phyloP scores from a whole-genome alignment of 345 rosid genomes.

The Boechera retrofracta region DNA sequence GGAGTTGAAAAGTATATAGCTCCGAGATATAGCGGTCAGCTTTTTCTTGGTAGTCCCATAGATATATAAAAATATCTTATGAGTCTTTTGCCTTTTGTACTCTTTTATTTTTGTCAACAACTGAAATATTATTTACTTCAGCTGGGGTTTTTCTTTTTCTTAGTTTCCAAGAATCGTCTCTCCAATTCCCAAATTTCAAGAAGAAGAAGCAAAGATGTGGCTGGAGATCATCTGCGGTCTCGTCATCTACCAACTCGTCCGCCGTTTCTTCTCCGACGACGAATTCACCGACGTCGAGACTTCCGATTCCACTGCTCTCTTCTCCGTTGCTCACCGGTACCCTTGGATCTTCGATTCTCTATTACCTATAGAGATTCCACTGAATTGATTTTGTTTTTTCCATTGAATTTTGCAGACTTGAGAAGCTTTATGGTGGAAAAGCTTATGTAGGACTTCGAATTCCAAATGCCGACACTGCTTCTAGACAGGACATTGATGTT shows the following conservation, averaged over 20 bases:
- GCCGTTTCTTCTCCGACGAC: slow-evolving; percentile 58
- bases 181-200: neutral
- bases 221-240: slow-evolving; percentile 75
- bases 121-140: slow-evolving; percentile 10
- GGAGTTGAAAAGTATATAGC: too few relatives aligned
- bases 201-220: slow-evolving; percentile 64
- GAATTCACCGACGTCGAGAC: slow-evolving; percentile 64
- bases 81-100: too few relatives aligned
- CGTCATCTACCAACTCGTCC: slow-evolving; percentile 58
- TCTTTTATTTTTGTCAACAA: neutral
- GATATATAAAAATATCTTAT: too few relatives aligned
- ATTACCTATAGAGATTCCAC: neutral
- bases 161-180: slow-evolving; percentile 1
- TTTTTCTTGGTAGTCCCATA: too few relatives aligned
- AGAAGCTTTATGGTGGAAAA: slow-evolving; percentile 87
- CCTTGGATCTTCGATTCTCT: neutral
- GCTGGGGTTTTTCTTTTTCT: slow-evolving; percentile 11
- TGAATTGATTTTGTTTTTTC: neutral
- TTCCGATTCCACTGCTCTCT: slow-evolving; percentile 67
- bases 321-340: slow-evolving; percentile 75
- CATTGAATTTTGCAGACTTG: slow-evolving; percentile 54
- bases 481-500: slow-evolving; percentile 71
- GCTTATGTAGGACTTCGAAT: slow-evolving; percentile 84
- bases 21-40: too few relatives aligned
- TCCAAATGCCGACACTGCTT: slow-evolving; percentile 85